Base-by-base conservation (phyloP, 2,329 filamentous ascomycete genomes). In the Ceratocystis colombiana region DNA sequence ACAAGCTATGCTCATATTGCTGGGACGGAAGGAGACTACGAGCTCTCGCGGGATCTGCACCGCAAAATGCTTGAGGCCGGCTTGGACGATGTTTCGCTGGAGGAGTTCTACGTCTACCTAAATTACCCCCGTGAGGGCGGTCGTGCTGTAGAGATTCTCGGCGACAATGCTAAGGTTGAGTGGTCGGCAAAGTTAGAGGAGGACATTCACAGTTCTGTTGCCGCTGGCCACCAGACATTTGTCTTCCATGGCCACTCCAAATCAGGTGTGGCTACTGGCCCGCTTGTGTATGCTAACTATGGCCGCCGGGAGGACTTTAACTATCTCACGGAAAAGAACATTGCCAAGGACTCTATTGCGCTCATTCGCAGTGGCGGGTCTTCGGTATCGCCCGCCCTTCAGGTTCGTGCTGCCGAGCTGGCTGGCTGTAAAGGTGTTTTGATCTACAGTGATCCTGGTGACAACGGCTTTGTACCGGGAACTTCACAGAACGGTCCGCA, bases 1-100 rank as follows among this genome's bases (percentile, higher is more conserved):
- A 93, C 90, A 3, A 83, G 83, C 66, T 96, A 89, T 73, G 89
- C 94, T 69, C 94, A 97, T 75, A 81, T 97, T 69, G 94, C 90
- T 1, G 94, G 94, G n/a, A 96, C 91, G 2, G 88, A 96, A 77
- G 94, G 94, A 61, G 93, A 95, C 76, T 91, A 88, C 71, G 89
- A 88, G 59, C 80, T 96, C 65, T 93, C 90, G 6, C 83, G 90
- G 77, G 95, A 92, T 79, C 84, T 96, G 65, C 83, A 92, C 75
- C 85, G 85, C 71, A 83, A 88, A 74, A 96, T 96, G 75, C 77
- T 78, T 70, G 81, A 81, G 63, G 86, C 87, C 59, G 83, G 84
- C 3, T 80, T 99, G 72, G 91, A 96, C 71, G 80, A 87, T 67
- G 86, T 96, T 30, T 77, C 79, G 62, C 80, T 90, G 72, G 88